phyloP scores from a whole-genome alignment of 179 eudicot genomes.

The Amaranthus tricolor region DNA sequence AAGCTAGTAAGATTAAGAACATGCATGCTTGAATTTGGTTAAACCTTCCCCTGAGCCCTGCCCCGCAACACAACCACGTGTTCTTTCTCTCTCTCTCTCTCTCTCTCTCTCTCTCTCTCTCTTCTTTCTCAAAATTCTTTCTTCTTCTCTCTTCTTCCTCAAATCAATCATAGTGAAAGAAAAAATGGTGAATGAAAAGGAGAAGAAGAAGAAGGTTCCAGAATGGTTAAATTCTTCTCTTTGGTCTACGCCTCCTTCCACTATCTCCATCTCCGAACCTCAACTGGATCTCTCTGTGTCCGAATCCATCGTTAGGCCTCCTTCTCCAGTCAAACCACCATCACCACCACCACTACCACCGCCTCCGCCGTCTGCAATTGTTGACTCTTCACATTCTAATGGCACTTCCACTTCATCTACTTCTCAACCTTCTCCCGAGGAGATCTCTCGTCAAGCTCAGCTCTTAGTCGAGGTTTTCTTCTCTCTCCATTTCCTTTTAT shows the following conservation, averaged over 20 bases:
- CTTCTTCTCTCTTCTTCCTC: neutral
- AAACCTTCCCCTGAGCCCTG: too few species aligned
- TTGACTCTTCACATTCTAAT: constrained; percentile 20
- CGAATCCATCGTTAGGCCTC: constrained; percentile 18
- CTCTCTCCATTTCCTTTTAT: neutral
- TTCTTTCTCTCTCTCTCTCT: neutral
- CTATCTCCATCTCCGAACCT: constrained; percentile 13
- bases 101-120: constrained; percentile 11
- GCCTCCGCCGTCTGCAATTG: neutral
- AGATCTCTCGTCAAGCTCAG: constrained; percentile 75
- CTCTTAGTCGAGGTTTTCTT: constrained; percentile 65
- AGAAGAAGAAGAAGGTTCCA: constrained; percentile 53
- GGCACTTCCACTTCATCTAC: constrained; percentile 33
- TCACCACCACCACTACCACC: constrained; percentile 14
- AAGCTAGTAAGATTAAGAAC: too few species aligned
- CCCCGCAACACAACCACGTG: constrained; percentile 1
- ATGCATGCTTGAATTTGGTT: too few species aligned
- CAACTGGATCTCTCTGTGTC: constrained; percentile 13
- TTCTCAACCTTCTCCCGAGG: constrained; percentile 42
- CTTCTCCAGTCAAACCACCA: constrained; percentile 14
- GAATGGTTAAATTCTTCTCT: constrained; percentile 95
- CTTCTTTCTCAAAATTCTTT: neutral
- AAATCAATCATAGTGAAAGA: neutral
- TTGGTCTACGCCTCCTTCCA: constrained; percentile 53
- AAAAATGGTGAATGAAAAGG: constrained; percentile 16